phyloP scores from a whole-genome alignment of 163 green algal genomes.

The Volvox carteri region DNA sequence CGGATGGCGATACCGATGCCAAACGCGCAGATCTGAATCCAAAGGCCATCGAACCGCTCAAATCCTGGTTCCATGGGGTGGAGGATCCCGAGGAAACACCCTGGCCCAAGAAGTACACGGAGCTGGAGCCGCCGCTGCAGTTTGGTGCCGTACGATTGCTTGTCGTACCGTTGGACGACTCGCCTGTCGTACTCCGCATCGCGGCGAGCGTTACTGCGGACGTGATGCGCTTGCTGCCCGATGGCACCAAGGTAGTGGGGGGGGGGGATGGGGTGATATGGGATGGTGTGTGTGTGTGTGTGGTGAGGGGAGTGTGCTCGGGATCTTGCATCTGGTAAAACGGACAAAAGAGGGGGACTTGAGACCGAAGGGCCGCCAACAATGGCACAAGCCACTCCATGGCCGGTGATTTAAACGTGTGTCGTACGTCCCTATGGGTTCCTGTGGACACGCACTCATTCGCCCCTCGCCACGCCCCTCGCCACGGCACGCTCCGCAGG shows the following conservation, averaged over 20 bases:
- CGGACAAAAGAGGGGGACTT: too few relatives aligned
- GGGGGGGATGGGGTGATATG: not conserved
- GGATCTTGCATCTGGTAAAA: too few relatives aligned
- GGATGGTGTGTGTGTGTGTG: not conserved
- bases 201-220: conserved; percentile 32
- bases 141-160: conserved; percentile 41
- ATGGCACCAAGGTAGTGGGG: conserved; percentile 19
- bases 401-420: too few relatives aligned
- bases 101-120: conserved; percentile 40
- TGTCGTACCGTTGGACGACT: conserved; percentile 39
- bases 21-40: conserved; percentile 40
- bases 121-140: conserved; percentile 50
- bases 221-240: conserved; percentile 42
- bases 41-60: conserved; percentile 24
- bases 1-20: too few relatives aligned
- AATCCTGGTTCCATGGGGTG: conserved; percentile 44
- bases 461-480: too few relatives aligned
- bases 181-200: conserved; percentile 12
- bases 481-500: conserved; percentile 14
- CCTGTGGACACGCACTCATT: too few relatives aligned
- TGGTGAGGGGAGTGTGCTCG: too few relatives aligned
- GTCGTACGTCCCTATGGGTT: too few relatives aligned
- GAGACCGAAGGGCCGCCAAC: too few relatives aligned
- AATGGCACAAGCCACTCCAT: too few relatives aligned
- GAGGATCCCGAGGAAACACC: not conserved